Evolutionary conservation across 2,329 filamentous ascomycete species (phyloP), one percentile per base, ranked within the genome.

Genomic region (Epichloe aotearoae): DNA sequence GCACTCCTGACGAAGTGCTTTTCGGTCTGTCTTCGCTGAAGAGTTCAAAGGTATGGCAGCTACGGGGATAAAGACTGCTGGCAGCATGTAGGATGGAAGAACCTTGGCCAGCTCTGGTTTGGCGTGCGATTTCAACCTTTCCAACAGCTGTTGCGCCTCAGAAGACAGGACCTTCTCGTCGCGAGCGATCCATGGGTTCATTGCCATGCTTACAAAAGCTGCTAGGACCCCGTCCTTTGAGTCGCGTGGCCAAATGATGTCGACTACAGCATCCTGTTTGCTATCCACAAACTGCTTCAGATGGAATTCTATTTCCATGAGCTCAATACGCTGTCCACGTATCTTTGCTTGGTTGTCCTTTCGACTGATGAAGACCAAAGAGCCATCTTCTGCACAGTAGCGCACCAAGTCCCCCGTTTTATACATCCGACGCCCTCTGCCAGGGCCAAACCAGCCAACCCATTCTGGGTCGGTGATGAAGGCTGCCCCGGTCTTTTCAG

Each of bases 261-360:
- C 26, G 26, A 26, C 26, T 26, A 26, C 26, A 26, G 7, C 26
- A 8, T 26, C 26, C 26, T 26, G 26, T 26, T 26, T 26, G 26
- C 26, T 26, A 26, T 26, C 26, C 26, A 46, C 3, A 7, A 33
- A 46, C 7, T 14, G 11, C 30, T 26, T n/a, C 2, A 47, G 11
- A 15, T 26, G 15, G 45, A 42, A 39, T 36, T 60, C 58, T 2
- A 60, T 51, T 30, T 59, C 58, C 1, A 45, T 53, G 0, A 54
- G 50, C 47, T 62, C 61, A 15, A 63, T 49, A 8, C 60, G 57
- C 38, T 61, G 56, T 17, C 61, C 61, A 4, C 57, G 50, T 11
- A 63, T 53, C 52, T 62, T 62, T 43, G 58, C 50, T 17, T 62
- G 59, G 1, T 50, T 43, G 19, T 62, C 59, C 20, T 58, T 52